phyloP scores from a whole-genome alignment of 306 rosid species.

The Quillaja saponaria region DNA sequence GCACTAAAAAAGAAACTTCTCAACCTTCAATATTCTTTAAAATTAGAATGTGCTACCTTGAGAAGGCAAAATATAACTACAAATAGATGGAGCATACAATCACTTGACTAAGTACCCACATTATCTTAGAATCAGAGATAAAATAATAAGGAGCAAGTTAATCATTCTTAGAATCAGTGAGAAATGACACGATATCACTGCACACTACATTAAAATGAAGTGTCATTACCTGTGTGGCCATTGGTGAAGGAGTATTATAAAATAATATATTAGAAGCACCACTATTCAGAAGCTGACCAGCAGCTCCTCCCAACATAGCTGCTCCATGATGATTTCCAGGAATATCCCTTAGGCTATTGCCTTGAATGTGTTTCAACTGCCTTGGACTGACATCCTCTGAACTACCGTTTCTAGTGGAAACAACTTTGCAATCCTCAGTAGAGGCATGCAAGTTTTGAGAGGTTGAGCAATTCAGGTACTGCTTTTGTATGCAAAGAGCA shows the following conservation, averaged over 20 bases:
- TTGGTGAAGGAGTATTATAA: constrained; percentile 93
- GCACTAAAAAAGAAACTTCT: background rate
- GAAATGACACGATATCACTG: constrained; percentile 1
- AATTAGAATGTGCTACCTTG: background rate
- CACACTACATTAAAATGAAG: constrained; percentile 13
- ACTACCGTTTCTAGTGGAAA: constrained; percentile 52
- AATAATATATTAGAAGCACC: constrained; percentile 63
- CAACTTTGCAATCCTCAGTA: constrained; percentile 57
- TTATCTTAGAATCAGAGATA: background rate
- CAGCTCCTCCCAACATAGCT: constrained; percentile 61
- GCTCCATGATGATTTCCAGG: constrained; percentile 70
- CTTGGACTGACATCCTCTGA: constrained; percentile 69
- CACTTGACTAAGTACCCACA: constrained; percentile 13
- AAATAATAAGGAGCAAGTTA: constrained; percentile 5
- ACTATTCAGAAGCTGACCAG: constrained; percentile 57
- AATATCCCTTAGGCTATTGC: constrained; percentile 65
- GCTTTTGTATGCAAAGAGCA: constrained; percentile 79
- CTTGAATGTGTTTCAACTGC: constrained; percentile 66
- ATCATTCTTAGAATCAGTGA: constrained; percentile 12
- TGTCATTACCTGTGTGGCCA: constrained; percentile 69
- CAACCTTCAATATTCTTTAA: constrained; percentile 23
- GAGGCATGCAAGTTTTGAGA: constrained; percentile 50
- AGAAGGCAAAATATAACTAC: no score
- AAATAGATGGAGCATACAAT: constrained; percentile 9
- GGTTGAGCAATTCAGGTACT: constrained; percentile 56